These are phyloP conservation scores for Chaetothyriales sp. DNA, from an alignment of 2,329 filamentous ascomycete genomes.

Conservation along the genomic window DNA sequence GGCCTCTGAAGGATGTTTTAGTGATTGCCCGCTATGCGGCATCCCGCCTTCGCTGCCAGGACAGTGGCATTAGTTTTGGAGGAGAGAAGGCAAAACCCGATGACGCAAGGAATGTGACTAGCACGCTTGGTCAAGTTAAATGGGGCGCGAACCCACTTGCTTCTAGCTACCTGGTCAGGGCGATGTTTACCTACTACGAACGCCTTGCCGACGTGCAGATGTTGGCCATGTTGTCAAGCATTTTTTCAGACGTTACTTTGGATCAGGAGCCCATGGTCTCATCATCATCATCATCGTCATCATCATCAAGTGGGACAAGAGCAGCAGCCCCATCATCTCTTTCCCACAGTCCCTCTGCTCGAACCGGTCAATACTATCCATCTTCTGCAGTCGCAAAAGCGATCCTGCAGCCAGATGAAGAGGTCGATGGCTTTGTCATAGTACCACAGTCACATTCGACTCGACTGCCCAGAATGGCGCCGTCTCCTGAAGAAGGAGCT, in stretches of 20 bases:
- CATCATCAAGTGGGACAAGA: background rate
- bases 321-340: background rate
- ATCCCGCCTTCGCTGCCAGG: constrained; percentile 29
- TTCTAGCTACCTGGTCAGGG: constrained; percentile 41
- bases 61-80: constrained; percentile 22
- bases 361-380: constrained; percentile 9
- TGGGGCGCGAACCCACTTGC: constrained; percentile 47
- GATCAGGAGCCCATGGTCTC: background rate
- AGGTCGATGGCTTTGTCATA: background rate
- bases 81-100: background rate
- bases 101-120: constrained; percentile 17
- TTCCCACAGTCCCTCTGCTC: background rate
- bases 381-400: constrained; percentile 11
- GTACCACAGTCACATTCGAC: background rate
- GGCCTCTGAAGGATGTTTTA: constrained; percentile 47
- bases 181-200: constrained; percentile 48
- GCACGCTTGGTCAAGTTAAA: constrained; percentile 29
- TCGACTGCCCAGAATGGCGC: background rate
- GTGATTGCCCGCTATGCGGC: constrained; percentile 55
- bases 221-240: constrained; percentile 51
- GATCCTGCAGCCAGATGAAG: constrained; percentile 5
- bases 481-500: background rate
- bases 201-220: constrained; percentile 49
- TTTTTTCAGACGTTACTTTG: constrained; percentile 26
- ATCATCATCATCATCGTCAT: too few relatives aligned